Base-by-base conservation (phyloP, 306 rosid species). In the Datisca glomerata region DNA sequence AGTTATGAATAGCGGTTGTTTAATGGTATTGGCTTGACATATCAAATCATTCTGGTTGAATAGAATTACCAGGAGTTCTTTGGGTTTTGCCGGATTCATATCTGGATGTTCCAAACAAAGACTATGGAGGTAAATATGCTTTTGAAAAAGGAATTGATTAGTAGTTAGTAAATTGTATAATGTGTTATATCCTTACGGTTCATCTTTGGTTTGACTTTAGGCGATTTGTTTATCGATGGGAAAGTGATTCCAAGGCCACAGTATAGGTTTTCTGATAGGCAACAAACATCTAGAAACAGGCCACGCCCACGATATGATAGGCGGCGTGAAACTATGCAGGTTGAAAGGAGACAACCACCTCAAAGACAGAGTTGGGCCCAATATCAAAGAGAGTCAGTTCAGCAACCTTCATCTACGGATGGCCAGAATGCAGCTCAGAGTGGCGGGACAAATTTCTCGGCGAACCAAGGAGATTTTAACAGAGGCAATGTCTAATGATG, bases 11-110 rank as follows among this genome's bases (percentile, higher is more conserved):
- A n/a, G n/a, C n/a, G n/a, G n/a, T n/a, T n/a, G n/a, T n/a, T n/a
- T n/a, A n/a, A n/a, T n/a, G n/a, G n/a, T n/a, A n/a, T n/a, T n/a
- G n/a, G n/a, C n/a, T n/a, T n/a, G n/a, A n/a, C n/a, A n/a, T n/a
- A n/a, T n/a, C n/a, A n/a, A n/a, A 12, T 21, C 27, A 13, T 69
- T 49, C 25, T 44, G 22, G 31, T 27, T 65, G 49, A 23, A 66
- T 33, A 89, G 97, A 40, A 43, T 51, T 65, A 39, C 79, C 95
- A 16, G 80, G 70, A 57, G 95, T 89, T 56, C 75, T 77, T 41
- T 89, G 97, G 97, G 95, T 89, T 21, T 70, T 89, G 36, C 97
- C 97, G 7, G 93, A 89, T 80, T 89, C 97, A 4, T 89, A 83
- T 55, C 76, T 83, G 17, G 95, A 89, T 50, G 83, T 89, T 49